Evolutionary conservation across 2,329 filamentous ascomycete species (phyloP).

Genomic region (Colletotrichum liriopes): DNA sequence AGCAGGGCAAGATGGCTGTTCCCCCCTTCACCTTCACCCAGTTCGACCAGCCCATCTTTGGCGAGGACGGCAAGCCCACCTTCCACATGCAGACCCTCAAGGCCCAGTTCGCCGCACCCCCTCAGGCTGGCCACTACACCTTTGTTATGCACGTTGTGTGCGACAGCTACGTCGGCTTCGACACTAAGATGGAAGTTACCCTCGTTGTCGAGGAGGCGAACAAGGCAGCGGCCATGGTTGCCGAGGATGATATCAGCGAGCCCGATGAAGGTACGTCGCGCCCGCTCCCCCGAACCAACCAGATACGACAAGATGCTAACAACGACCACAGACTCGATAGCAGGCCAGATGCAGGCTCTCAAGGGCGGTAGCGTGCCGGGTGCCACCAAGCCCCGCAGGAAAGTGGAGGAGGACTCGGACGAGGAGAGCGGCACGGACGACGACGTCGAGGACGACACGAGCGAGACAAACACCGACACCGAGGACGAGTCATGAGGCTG

Average conservation of each 20-base stretch:
- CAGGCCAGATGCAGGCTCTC: slow-evolving; percentile 90
- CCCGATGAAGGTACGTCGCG: slow-evolving; percentile 87
- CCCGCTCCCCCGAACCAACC: slow-evolving; percentile 42
- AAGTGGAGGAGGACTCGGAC: slow-evolving; percentile 73
- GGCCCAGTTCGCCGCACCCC: slow-evolving; percentile 96
- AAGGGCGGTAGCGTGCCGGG: slow-evolving; percentile 77
- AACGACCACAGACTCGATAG: slow-evolving; percentile 79
- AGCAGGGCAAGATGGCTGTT: slow-evolving; percentile 96
- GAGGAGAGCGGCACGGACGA: slow-evolving; percentile 88
- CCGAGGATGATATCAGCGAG: slow-evolving; percentile 96
- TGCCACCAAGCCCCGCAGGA: slow-evolving; percentile 70
- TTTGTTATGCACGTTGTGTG: slow-evolving; percentile 96
- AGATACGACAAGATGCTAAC: slow-evolving; percentile 45
- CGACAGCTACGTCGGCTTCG: slow-evolving; percentile 95
- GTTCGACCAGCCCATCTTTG: slow-evolving; percentile 91
- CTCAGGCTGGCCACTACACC: slow-evolving; percentile 91
- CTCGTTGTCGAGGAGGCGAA: slow-evolving; percentile 90
- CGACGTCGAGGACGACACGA: slow-evolving; percentile 80
- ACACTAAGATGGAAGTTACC: slow-evolving; percentile 91
- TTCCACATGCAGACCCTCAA: slow-evolving; percentile 97
- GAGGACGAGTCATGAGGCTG: slow-evolving; percentile 69
- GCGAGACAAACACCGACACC: slow-evolving; percentile 79
- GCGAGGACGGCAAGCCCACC: slow-evolving; percentile 86
- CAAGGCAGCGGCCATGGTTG: slow-evolving; percentile 84
- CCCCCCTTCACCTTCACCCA: slow-evolving; percentile 95